Evolutionary conservation across 306 rosid species (phyloP).

Genomic region (Castanea crenata): DNA sequence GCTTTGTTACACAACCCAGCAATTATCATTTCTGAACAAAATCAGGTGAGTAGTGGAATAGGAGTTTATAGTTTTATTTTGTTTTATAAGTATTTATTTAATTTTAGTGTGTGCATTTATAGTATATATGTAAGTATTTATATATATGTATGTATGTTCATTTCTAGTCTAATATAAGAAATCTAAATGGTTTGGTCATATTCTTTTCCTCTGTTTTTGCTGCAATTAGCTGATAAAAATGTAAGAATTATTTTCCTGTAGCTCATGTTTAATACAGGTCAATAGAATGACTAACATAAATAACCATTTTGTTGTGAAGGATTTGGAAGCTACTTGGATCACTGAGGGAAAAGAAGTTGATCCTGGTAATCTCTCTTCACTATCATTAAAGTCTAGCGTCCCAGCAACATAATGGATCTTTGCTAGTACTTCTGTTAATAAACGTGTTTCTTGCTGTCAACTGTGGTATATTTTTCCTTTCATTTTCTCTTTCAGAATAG

Average conservation of each 20-base stretch:
- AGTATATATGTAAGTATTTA: no score
- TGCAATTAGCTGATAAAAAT: not conserved
- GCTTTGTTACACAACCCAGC: conserved; percentile 31
- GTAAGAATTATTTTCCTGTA: not conserved
- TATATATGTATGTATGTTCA: not conserved
- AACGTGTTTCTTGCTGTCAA: not conserved
- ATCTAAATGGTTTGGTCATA: not conserved
- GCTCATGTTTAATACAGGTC: not conserved
- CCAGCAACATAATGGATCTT: not conserved
- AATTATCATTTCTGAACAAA: conserved; percentile 39
- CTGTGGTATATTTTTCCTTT: not conserved
- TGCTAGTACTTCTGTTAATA: not conserved
- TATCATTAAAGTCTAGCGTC: not conserved
- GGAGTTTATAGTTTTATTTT: not conserved
- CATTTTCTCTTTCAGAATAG: not conserved
- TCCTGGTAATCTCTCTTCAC: not conserved
- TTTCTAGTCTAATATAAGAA: not conserved
- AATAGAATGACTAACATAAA: not conserved
- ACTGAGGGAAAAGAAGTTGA: conserved; percentile 42
- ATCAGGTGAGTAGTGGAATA: conserved; percentile 50
- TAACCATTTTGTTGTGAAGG: conserved; percentile 36
- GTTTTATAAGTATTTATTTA: no score
- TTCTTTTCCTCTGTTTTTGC: not conserved
- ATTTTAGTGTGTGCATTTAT: no score
- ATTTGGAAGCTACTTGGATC: conserved; percentile 35